Conservation (phyloP, 202 grass and related monocot species). For the Setaria italica region DNA sequence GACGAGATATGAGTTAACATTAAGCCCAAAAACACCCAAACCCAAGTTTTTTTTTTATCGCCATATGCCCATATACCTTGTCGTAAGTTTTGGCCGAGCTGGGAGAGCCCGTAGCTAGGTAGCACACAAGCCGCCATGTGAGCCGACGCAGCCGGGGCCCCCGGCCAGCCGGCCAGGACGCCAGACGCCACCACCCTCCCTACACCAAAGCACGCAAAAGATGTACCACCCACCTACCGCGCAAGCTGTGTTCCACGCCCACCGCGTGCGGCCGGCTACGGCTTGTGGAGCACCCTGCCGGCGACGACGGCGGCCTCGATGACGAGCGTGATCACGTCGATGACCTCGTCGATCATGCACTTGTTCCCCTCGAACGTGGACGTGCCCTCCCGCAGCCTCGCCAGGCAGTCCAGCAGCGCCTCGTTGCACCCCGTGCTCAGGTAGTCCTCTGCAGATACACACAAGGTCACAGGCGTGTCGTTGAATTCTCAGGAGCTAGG, state of each 20-base stretch:
- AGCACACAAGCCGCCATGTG: slow-evolving; percentile 34
- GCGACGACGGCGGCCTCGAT: slow-evolving; percentile 91
- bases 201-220: slow-evolving; percentile 51
- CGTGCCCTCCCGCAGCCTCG: slow-evolving; percentile 53
- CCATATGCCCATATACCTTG: slow-evolving; percentile 7
- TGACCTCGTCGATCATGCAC: slow-evolving; percentile 94
- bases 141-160: slow-evolving; percentile 23
- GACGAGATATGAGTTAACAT: not conserved
- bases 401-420: slow-evolving; percentile 78
- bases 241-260: not conserved
- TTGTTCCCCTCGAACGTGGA: slow-evolving; percentile 83
- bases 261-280: slow-evolving; percentile 30
- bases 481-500: too few species aligned
- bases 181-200: not conserved
- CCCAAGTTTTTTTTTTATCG: not conserved
- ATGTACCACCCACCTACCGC: slow-evolving; percentile 43
- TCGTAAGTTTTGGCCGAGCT: slow-evolving; percentile 19
- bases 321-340: slow-evolving; percentile 84
- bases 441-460: slow-evolving; percentile 64
- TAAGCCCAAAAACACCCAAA: not conserved
- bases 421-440: slow-evolving; percentile 88
- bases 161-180: slow-evolving; percentile 9
- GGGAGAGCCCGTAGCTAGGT: not conserved
- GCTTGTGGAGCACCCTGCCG: slow-evolving; percentile 87
- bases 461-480: not conserved